These are phyloP conservation scores for Diaporthe velutina DNA, from an alignment of 2,329 filamentous ascomycete genomes.

Conservation along the genomic window DNA sequence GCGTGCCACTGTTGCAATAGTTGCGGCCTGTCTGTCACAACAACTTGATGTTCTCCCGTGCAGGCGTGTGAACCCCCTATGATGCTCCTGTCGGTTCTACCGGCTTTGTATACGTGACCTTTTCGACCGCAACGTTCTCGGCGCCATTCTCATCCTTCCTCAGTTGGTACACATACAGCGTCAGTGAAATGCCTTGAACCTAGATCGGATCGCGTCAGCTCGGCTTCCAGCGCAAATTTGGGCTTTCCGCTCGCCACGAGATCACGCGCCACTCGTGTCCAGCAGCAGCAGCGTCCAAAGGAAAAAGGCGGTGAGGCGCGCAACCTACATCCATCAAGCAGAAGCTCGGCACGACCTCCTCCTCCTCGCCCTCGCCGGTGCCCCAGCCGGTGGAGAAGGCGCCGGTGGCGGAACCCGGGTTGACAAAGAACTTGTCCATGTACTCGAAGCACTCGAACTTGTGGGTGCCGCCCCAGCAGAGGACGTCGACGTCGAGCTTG, in stretches of 20 bases:
- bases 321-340: constrained; percentile 95
- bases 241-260: constrained; percentile 21
- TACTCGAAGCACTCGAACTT: constrained; percentile 79
- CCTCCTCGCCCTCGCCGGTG: constrained; percentile 69
- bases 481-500: constrained; percentile 76
- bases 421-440: constrained; percentile 81
- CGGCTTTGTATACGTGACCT: constrained; percentile 87
- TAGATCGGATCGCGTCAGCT: constrained; percentile 52
- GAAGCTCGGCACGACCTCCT: constrained; percentile 89
- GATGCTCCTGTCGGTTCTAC: constrained; percentile 68
- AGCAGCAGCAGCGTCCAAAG: not conserved
- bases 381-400: constrained; percentile 71
- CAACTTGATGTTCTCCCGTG: not conserved
- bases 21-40: not conserved
- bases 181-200: constrained; percentile 96
- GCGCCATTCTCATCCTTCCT: constrained; percentile 81
- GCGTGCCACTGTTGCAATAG: not conserved
- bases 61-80: constrained; percentile 48
- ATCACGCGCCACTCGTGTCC: not conserved
- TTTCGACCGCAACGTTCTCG: constrained; percentile 86
- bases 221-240: not conserved
- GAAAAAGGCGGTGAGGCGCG: not conserved
- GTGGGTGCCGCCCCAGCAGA: constrained; percentile 78
- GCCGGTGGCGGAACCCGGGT: constrained; percentile 76
- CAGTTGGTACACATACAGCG: constrained; percentile 93